Percentiles rank a stretch among this genome's conserved stretches.
Evolutionary conservation across 2,329 filamentous ascomycete species (phyloP).

Genomic region (Cercospora beticola): DNA sequence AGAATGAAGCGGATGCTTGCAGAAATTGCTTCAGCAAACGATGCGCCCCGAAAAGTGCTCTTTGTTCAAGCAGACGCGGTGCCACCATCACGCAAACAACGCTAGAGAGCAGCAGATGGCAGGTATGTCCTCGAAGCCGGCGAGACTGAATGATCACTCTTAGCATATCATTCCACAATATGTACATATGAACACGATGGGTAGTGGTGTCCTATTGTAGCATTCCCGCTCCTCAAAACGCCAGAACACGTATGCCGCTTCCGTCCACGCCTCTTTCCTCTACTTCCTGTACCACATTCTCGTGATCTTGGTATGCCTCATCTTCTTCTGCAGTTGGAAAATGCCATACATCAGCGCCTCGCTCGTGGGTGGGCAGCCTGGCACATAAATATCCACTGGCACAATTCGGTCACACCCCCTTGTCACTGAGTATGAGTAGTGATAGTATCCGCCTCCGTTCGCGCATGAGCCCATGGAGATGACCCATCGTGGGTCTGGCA

Average conservation of each 20-base stretch:
- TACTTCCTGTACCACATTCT: constrained; percentile 58
- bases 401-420: constrained; percentile 74
- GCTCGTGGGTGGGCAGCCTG: constrained; percentile 62
- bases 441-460: constrained; percentile 80
- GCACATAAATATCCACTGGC: constrained; percentile 77
- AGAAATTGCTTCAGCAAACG: background rate
- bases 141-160: background rate
- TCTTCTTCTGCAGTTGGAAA: constrained; percentile 76
- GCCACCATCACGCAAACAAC: background rate
- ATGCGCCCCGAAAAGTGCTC: background rate
- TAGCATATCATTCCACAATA: constrained; percentile 19
- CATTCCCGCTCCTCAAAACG: constrained; percentile 21
- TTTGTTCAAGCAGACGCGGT: background rate
- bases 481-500: constrained; percentile 86
- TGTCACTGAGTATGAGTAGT: constrained; percentile 76
- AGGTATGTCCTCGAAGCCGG: background rate
- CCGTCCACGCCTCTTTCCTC: constrained; percentile 1
- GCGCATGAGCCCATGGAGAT: constrained; percentile 81
- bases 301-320: constrained; percentile 58
- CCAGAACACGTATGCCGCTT: constrained; percentile 14
- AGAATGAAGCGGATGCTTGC: background rate
- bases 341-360: constrained; percentile 61
- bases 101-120: background rate
- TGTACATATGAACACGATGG: constrained; percentile 26
- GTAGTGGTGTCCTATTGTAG: constrained; percentile 11